phyloP scores from a whole-genome alignment of 108 stramenopile genomes.

The Nitzschia sp. region DNA sequence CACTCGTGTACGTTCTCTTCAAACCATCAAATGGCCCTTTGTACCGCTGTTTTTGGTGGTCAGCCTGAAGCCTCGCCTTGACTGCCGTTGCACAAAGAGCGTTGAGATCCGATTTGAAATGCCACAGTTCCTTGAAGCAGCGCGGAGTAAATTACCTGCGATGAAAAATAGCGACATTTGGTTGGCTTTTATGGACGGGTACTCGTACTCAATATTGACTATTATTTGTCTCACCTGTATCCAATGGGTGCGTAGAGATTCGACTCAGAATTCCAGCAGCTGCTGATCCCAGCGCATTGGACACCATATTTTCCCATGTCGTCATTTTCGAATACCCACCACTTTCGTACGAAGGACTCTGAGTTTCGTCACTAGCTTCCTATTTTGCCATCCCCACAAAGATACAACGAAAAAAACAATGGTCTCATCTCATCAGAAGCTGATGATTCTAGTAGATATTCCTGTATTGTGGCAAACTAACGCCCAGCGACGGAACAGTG shows the following conservation, averaged over 20 bases:
- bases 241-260: slow-evolving; percentile 75
- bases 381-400: no score
- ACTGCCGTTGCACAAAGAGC: no score
- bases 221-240: slow-evolving; percentile 64
- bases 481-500: no score
- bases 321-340: no score
- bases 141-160: not conserved
- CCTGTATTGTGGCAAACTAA: no score
- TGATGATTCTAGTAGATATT: no score
- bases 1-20: slow-evolving; percentile 52
- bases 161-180: not conserved
- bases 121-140: no score
- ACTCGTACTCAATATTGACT: not conserved
- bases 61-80: slow-evolving; percentile 63
- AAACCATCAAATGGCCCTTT: slow-evolving; percentile 72
- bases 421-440: no score
- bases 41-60: slow-evolving; percentile 28
- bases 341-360: no score
- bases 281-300: slow-evolving; percentile 74
- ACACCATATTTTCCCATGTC: slow-evolving; percentile 12
- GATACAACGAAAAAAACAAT: no score
- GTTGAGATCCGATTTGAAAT: no score
- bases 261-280: slow-evolving; percentile 75
- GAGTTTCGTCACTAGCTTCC: no score
- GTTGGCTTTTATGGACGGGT: not conserved